Evolutionary conservation across 2,329 filamentous ascomycete genomes (phyloP).

Genomic region (Beauveria bassiana): DNA sequence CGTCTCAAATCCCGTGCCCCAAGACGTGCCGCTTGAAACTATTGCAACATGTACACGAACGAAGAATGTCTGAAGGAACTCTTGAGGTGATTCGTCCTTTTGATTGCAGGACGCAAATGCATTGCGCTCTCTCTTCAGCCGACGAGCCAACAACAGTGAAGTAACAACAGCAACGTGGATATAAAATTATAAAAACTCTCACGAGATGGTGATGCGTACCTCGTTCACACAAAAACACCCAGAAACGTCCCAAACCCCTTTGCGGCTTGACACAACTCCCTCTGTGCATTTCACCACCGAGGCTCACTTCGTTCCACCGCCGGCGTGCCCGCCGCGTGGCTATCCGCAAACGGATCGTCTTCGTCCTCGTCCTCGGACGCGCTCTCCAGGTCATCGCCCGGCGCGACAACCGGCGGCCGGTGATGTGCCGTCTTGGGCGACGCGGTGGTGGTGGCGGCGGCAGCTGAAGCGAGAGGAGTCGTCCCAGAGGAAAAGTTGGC

Average conservation of each 20-base stretch:
- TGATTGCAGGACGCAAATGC: too few species aligned
- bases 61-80: too few species aligned
- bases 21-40: too few species aligned
- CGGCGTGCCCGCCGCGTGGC: constrained; percentile 54
- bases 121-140: too few species aligned
- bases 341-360: constrained; percentile 82
- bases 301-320: constrained; percentile 22
- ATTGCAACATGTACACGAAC: too few species aligned
- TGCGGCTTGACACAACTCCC: background rate
- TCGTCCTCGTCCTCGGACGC: constrained; percentile 58
- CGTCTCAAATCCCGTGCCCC: too few species aligned
- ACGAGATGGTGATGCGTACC: too few species aligned
- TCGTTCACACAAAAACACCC: too few species aligned
- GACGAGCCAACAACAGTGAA: too few species aligned
- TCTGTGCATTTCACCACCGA: constrained; percentile 18
- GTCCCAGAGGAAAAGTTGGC: too few species aligned
- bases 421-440: constrained; percentile 26
- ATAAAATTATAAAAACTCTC: background rate
- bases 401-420: constrained; percentile 23
- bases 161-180: background rate
- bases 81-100: too few species aligned
- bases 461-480: background rate
- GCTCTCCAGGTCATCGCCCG: constrained; percentile 22
- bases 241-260: background rate
- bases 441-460: background rate